Percentiles rank a stretch among this genome's conserved stretches.
phyloP scores from a whole-genome alignment of 1,284 basidiomycete genomes.

The Wallemia mellicola region DNA sequence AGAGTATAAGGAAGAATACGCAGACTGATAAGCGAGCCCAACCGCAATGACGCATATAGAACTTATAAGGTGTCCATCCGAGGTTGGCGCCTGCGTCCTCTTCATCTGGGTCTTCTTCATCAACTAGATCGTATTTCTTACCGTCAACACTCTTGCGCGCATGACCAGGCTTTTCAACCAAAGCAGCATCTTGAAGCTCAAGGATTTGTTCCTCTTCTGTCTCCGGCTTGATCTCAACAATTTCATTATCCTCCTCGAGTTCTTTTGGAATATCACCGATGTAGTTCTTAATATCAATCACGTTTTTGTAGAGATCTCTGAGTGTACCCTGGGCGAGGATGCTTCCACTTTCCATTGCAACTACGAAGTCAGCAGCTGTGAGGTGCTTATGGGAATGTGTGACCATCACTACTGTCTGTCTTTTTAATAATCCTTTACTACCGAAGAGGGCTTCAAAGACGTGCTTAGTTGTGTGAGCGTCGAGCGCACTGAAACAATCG shows the following conservation, averaged over 20 bases:
- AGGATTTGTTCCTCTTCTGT: background rate
- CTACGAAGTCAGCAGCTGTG: slow-evolving; percentile 4
- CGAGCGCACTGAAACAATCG: slow-evolving; percentile 5
- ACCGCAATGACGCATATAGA: slow-evolving; percentile 1
- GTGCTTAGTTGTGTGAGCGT: background rate
- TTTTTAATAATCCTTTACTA: slow-evolving; percentile 2
- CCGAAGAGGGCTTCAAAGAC: slow-evolving; percentile 6
- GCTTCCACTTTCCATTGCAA: slow-evolving; percentile 4
- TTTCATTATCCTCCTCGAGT: background rate
- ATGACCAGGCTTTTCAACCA: background rate
- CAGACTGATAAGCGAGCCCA: background rate
- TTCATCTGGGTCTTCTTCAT: slow-evolving; percentile 3
- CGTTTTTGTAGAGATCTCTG: slow-evolving; percentile 3
- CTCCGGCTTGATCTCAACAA: background rate
- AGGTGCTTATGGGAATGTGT: slow-evolving; percentile 7
- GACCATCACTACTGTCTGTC: slow-evolving; percentile 4
- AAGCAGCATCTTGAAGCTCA: background rate
- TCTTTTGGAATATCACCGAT: slow-evolving; percentile 1
- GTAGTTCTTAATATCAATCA: slow-evolving; percentile 3
- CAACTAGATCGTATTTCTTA: slow-evolving; percentile 2
- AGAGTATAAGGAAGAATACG: background rate
- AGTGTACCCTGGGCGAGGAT: slow-evolving; percentile 4
- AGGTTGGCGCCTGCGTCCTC: slow-evolving; percentile 2
- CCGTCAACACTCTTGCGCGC: background rate
- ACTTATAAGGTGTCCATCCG: slow-evolving; percentile 1